phyloP scores from a whole-genome alignment of 108 stramenopile species.

The Poteriospumella lacustris region DNA sequence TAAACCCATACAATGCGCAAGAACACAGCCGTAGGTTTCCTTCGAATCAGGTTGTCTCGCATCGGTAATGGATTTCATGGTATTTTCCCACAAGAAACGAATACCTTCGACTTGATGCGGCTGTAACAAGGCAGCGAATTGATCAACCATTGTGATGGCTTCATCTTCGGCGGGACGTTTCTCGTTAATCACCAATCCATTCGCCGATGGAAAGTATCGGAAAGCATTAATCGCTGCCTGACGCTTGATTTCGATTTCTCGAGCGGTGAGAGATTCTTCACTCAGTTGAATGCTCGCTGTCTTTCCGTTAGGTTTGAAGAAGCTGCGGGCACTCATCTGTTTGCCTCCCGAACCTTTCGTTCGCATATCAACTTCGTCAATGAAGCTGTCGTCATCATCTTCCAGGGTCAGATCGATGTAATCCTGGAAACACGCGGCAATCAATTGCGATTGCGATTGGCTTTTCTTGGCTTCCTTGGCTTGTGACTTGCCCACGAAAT shows the following conservation, averaged over 20 bases:
- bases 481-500: too few species aligned
- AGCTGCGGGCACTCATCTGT: neutral
- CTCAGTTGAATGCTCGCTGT: neutral
- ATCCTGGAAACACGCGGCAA: too few species aligned
- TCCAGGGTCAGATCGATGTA: too few species aligned
- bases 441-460: too few species aligned
- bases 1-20: slow-evolving; percentile 46
- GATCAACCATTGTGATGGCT: neutral
- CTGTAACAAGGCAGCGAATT: neutral
- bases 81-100: neutral
- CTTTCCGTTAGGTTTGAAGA: neutral
- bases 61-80: neutral
- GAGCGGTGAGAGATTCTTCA: neutral
- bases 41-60: neutral
- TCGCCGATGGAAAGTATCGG: neutral
- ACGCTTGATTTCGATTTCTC: neutral
- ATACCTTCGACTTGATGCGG: neutral
- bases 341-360: neutral
- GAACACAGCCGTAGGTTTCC: slow-evolving; percentile 35
- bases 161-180: neutral
- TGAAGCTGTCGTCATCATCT: too few species aligned
- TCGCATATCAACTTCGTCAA: neutral
- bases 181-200: neutral
- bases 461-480: too few species aligned
- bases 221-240: neutral